A percentile compares a stretch with the other conserved stretches of the same genome.
These are phyloP conservation scores for Russula lepida DNA, from an alignment of 768 basidiomycete species.

Conservation along the genomic window DNA sequence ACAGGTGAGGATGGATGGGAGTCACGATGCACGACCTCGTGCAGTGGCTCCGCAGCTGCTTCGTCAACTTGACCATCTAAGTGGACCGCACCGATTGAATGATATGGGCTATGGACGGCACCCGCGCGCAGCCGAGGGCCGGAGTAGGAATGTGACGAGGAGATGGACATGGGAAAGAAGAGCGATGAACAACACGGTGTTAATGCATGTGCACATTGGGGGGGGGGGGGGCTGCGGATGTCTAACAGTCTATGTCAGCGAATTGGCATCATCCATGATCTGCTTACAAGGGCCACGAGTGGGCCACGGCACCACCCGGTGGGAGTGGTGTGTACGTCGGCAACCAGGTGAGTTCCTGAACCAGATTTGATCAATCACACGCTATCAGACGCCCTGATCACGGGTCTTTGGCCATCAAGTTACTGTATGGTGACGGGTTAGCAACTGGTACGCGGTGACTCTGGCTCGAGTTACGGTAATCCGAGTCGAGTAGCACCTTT, in stretches of 20 bases:
- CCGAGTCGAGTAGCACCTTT: too few relatives aligned
- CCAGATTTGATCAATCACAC: too few relatives aligned
- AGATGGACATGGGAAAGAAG: neutral
- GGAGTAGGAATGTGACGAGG: conserved; percentile 7
- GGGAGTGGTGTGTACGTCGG: too few relatives aligned
- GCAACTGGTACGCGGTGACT: too few relatives aligned
- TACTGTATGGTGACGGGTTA: too few relatives aligned
- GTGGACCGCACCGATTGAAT: conserved; percentile 32
- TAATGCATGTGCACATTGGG: neutral
- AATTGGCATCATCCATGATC: neutral
- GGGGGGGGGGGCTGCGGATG: neutral
- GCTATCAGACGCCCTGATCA: too few relatives aligned
- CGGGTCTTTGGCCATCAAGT: too few relatives aligned
- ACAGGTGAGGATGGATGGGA: conserved; percentile 29
- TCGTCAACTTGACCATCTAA: conserved; percentile 41
- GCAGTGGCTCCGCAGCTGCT: conserved; percentile 38
- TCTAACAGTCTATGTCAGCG: neutral
- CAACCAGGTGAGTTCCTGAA: too few relatives aligned
- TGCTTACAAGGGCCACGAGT: too few relatives aligned
- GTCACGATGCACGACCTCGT: conserved; percentile 40
- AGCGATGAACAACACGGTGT: neutral
- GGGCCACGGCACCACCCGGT: neutral
- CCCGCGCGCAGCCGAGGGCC: conserved; percentile 10
- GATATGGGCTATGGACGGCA: conserved; percentile 23
- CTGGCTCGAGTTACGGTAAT: too few relatives aligned